Evolutionary conservation across 2,329 filamentous ascomycete species (phyloP).

Genomic region (Aspergillus fructus): DNA sequence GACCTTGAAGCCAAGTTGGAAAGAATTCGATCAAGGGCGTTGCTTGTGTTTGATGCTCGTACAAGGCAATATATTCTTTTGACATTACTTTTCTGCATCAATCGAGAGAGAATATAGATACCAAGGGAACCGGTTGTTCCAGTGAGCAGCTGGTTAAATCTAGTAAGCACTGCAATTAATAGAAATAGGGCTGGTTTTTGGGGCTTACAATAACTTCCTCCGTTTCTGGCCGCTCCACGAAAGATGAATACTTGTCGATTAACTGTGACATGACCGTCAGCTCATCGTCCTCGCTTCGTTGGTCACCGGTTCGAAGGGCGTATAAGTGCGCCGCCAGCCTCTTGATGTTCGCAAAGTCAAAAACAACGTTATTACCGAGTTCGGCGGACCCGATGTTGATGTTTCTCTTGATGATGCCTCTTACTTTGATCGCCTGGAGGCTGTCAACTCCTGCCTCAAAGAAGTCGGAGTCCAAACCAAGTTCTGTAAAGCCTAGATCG

Average conservation of each 20-base stretch:
- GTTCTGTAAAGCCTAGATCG: slow-evolving; percentile 19
- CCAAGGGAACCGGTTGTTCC: slow-evolving; percentile 68
- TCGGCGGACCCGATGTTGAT: slow-evolving; percentile 50
- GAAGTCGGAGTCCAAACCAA: slow-evolving; percentile 53
- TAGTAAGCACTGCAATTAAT: background rate
- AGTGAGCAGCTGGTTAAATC: slow-evolving; percentile 49
- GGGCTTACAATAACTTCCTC: slow-evolving; percentile 20
- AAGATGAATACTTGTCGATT: slow-evolving; percentile 48
- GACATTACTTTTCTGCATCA: slow-evolving; percentile 26
- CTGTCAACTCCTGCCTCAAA: slow-evolving; percentile 60
- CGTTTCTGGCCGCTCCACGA: slow-evolving; percentile 28
- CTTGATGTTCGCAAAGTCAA: slow-evolving; percentile 54
- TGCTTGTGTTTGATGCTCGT: background rate
- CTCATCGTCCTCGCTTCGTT: slow-evolving; percentile 35
- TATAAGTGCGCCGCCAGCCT: slow-evolving; percentile 49
- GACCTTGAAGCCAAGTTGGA: slow-evolving; percentile 8
- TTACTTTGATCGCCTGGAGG: slow-evolving; percentile 58
- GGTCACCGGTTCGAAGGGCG: slow-evolving; percentile 41
- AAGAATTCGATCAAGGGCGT: slow-evolving; percentile 10
- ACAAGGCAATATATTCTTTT: slow-evolving; percentile 11
- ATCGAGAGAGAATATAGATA: slow-evolving; percentile 54
- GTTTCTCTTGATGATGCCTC: slow-evolving; percentile 52
- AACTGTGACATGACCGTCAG: slow-evolving; percentile 49
- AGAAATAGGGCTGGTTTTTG: background rate
- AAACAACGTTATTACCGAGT: slow-evolving; percentile 59